phyloP scores from a whole-genome alignment of 805 yeast species.

The Ogataea allantospora region DNA sequence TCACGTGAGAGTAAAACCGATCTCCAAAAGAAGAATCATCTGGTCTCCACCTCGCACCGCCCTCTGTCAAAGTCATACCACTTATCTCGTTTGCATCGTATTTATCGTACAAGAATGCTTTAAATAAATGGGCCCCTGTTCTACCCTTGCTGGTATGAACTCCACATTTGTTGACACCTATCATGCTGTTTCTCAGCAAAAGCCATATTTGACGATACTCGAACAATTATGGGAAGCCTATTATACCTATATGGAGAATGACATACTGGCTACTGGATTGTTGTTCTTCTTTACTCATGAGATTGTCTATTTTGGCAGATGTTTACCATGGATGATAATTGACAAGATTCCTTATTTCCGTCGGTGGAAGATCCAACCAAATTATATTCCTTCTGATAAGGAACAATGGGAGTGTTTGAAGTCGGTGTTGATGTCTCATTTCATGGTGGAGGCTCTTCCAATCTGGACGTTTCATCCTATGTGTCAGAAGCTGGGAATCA shows the following conservation, averaged over 20 bases:
- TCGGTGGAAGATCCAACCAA: conserved; percentile 53
- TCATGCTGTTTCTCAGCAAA: conserved; percentile 36
- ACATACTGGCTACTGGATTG: conserved; percentile 56
- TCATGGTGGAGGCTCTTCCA: conserved; percentile 58
- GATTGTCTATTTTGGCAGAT: conserved; percentile 56
- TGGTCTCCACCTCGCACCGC: background rate
- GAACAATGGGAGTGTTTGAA: conserved; percentile 65
- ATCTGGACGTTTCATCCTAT: conserved; percentile 64
- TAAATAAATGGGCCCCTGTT: no score
- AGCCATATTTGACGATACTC: conserved; percentile 40
- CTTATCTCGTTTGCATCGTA: conserved; percentile 8
- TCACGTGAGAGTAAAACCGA: conserved; percentile 5
- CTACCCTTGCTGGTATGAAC: no score
- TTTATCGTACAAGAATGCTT: conserved; percentile 3
- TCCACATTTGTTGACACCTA: conserved; percentile 4
- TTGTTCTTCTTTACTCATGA: conserved; percentile 55
- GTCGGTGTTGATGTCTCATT: conserved; percentile 54
- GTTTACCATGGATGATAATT: conserved; percentile 56
- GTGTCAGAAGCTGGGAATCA: conserved; percentile 47
- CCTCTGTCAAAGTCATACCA: conserved; percentile 6
- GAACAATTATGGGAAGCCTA: conserved; percentile 57
- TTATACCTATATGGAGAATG: conserved; percentile 54
- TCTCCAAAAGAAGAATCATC: background rate
- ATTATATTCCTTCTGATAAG: conserved; percentile 48
- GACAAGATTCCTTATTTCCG: conserved; percentile 52